These are phyloP conservation scores for Trypanosoma melophagium DNA, from an alignment of 208 protist species.

Conservation along the genomic window DNA sequence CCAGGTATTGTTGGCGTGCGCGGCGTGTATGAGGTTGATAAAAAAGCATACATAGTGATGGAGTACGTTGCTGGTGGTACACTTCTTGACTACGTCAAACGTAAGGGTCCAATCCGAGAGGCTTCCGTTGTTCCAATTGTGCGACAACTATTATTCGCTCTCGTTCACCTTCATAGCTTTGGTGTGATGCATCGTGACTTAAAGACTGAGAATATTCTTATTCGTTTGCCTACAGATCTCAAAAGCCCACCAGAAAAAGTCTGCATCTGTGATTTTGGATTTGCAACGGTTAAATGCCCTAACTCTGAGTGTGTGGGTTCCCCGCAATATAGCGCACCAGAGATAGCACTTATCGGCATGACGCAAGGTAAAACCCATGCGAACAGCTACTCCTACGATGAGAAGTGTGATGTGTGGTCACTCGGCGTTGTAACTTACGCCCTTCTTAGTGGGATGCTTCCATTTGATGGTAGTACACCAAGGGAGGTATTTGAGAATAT, in stretches of 20 bases:
- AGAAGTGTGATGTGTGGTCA: conserved; percentile 92
- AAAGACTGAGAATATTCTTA: conserved; percentile 99
- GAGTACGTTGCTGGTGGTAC: conserved; percentile 98
- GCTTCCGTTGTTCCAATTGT: conserved; percentile 91
- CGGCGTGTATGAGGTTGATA: conserved; percentile 82
- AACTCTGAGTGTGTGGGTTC: conserved; percentile 65
- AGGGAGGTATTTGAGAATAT: conserved; percentile 68
- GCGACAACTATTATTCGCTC: conserved; percentile 94
- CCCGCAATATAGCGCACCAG: conserved; percentile 84
- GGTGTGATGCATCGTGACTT: conserved; percentile 99
- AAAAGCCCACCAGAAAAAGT: conserved; percentile 51
- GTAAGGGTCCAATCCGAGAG: conserved; percentile 89
- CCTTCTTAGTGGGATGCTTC: conserved; percentile 76
- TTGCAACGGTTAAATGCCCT: conserved; percentile 86
- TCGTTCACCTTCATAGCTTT: conserved; percentile 92
- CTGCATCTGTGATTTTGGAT: conserved; percentile 97
- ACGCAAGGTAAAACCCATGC: conserved; percentile 35
- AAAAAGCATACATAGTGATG: conserved; percentile 91
- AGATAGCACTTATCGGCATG: conserved; percentile 71
- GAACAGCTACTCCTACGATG: conserved; percentile 54
- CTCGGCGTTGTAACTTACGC: conserved; percentile 84
- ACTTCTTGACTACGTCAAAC: conserved; percentile 94
- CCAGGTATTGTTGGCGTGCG: conserved; percentile 84
- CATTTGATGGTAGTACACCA: conserved; percentile 70
- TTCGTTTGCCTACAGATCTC: conserved; percentile 81